Conservation (phyloP, 208 protist species). For the Angomonas deanei region DNA sequence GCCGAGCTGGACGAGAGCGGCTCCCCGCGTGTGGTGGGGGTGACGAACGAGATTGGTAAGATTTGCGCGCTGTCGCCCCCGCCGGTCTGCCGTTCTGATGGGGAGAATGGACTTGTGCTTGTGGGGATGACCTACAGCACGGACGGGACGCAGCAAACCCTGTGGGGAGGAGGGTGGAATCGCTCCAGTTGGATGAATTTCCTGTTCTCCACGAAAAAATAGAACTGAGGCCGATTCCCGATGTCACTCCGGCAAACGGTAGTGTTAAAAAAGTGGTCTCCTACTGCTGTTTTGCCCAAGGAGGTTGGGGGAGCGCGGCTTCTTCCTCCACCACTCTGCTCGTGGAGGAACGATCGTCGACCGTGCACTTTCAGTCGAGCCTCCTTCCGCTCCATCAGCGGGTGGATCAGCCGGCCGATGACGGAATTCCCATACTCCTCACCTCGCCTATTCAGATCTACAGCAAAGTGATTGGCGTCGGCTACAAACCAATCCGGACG, state of each 20-base stretch:
- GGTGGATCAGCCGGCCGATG: not conserved
- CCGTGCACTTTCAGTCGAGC: not conserved
- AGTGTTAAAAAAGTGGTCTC: not conserved
- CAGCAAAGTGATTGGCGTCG: not conserved
- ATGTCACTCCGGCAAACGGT: not conserved
- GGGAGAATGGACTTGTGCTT: not conserved
- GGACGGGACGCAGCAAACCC: not conserved
- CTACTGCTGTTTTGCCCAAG: not conserved
- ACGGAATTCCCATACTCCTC: not conserved
- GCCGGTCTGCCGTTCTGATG: not conserved
- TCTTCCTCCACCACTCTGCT: not conserved
- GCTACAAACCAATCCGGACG: not conserved
- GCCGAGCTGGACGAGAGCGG: not conserved
- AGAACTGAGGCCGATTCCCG: not conserved
- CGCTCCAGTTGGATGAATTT: no score
- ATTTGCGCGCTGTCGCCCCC: not conserved
- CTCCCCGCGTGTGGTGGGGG: not conserved
- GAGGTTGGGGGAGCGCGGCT: not conserved
- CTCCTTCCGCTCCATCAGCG: not conserved
- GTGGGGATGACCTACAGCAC: not conserved
- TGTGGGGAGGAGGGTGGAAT: no score
- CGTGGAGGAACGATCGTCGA: not conserved
- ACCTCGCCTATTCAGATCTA: not conserved
- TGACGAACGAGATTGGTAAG: not conserved
- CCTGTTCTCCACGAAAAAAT: no score